Percentiles rank a stretch among this genome's conserved stretches.
These are phyloP conservation scores for Polyrhizophydium stewartii DNA, from an alignment of 371 early-diverging fungal genomes.

Conservation along the genomic window DNA sequence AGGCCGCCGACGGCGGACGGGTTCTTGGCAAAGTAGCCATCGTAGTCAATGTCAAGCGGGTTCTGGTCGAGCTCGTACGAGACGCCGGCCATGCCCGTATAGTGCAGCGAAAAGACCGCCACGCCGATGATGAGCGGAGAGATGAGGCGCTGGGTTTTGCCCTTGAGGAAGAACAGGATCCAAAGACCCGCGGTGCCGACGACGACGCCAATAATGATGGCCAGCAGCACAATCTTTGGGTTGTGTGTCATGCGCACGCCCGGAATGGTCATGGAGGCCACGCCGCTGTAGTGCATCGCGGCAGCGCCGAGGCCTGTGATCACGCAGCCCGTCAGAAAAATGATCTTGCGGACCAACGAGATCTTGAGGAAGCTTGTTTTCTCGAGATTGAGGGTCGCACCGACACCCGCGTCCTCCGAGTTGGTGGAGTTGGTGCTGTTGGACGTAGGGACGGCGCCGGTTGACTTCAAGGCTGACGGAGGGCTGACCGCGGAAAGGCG, in stretches of 20 bases:
- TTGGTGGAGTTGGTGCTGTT: neutral
- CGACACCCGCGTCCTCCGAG: neutral
- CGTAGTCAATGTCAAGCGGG: neutral
- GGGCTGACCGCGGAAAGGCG: neutral
- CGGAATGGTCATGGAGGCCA: conserved; percentile 6
- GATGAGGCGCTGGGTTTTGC: neutral
- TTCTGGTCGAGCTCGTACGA: neutral
- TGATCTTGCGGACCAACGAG: neutral
- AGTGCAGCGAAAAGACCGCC: conserved; percentile 15
- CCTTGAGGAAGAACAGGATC: conserved; percentile 15
- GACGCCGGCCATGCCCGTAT: conserved; percentile 6
- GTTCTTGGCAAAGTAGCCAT: neutral
- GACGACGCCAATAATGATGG: conserved; percentile 8
- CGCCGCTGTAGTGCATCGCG: conserved; percentile 16
- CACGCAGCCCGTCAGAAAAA: conserved; percentile 4
- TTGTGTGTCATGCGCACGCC: conserved; percentile 6
- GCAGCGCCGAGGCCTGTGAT: conserved; percentile 13
- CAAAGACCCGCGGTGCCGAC: conserved; percentile 12
- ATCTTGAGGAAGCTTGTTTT: conserved; percentile 10
- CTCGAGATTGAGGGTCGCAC: neutral
- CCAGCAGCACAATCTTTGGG: conserved; percentile 1
- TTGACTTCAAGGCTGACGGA: no score
- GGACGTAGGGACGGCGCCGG: no score
- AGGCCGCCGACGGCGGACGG: neutral
- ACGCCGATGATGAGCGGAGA: conserved; percentile 12